These are phyloP conservation scores for Schwanniomyces etchellsii DNA, from an alignment of 1,139 yeast species.

Conservation along the genomic window DNA sequence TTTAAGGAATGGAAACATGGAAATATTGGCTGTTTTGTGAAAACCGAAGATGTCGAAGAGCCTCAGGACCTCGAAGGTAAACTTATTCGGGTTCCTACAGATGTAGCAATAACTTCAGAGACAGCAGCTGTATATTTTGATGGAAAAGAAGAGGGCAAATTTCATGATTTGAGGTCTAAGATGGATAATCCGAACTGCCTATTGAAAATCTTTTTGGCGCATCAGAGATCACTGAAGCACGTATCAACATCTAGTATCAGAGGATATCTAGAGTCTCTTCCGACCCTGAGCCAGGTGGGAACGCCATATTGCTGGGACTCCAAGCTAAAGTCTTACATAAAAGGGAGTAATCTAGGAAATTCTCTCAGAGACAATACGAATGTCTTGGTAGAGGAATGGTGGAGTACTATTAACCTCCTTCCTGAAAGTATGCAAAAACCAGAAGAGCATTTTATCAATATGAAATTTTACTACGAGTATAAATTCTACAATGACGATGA, in stretches of 20 bases:
- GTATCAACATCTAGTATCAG: slow-evolving; percentile 19
- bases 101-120: slow-evolving; percentile 33
- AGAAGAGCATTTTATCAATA: slow-evolving; percentile 29
- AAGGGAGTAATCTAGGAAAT: slow-evolving; percentile 53
- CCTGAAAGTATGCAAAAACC: slow-evolving; percentile 32
- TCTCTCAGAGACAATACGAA: slow-evolving; percentile 31
- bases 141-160: slow-evolving; percentile 10
- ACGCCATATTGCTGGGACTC: slow-evolving; percentile 64
- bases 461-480: slow-evolving; percentile 44
- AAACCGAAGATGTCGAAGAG: slow-evolving; percentile 1
- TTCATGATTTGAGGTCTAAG: slow-evolving; percentile 11
- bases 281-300: slow-evolving; percentile 40
- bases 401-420: slow-evolving; percentile 29
- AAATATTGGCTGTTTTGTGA: slow-evolving; percentile 37
- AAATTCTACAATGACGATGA: slow-evolving; percentile 40
- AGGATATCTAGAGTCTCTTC: slow-evolving; percentile 59
- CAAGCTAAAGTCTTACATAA: slow-evolving; percentile 43
- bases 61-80: slow-evolving; percentile 3
- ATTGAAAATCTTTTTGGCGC: slow-evolving; percentile 44
- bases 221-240: slow-evolving; percentile 16
- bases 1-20: slow-evolving; percentile 17
- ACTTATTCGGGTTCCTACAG: slow-evolving; percentile 31
- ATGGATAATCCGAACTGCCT: slow-evolving; percentile 35
- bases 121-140: slow-evolving; percentile 39
- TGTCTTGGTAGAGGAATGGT: slow-evolving; percentile 48